phyloP scores from a whole-genome alignment of 2,329 filamentous ascomycete species.

The Monosporascus cannonballus region DNA sequence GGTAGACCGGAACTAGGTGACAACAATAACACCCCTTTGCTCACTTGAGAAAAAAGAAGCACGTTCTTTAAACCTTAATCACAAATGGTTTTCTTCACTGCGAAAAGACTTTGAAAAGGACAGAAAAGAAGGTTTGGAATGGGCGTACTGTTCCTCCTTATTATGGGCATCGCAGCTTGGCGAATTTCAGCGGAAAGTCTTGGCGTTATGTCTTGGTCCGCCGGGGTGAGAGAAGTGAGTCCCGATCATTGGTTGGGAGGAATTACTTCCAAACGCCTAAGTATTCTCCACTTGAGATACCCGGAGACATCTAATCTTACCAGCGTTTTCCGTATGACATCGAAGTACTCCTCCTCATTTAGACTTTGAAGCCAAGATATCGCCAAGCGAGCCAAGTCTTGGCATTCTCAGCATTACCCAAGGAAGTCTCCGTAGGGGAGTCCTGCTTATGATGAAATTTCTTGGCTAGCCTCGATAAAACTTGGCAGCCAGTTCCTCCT shows the following conservation, averaged over 20 bases:
- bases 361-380: neutral
- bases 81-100: slow-evolving; percentile 1
- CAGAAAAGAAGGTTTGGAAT: slow-evolving; percentile 26
- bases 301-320: slow-evolving; percentile 12
- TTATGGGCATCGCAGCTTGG: slow-evolving; percentile 25
- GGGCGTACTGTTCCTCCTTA: slow-evolving; percentile 21
- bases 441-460: slow-evolving; percentile 8
- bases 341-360: neutral
- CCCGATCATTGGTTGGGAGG: slow-evolving; percentile 16
- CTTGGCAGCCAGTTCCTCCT: slow-evolving; percentile 19
- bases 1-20: no score
- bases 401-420: slow-evolving; percentile 5
- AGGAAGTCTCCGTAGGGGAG: slow-evolving; percentile 3
- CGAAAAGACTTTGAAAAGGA: slow-evolving; percentile 13
- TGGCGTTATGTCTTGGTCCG: slow-evolving; percentile 23
- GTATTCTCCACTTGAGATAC: slow-evolving; percentile 18
- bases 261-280: slow-evolving; percentile 15
- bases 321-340: slow-evolving; percentile 18
- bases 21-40: no score
- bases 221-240: slow-evolving; percentile 18
- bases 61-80: neutral
- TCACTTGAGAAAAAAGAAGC: no score
- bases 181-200: slow-evolving; percentile 28
- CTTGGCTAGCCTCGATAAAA: slow-evolving; percentile 7
- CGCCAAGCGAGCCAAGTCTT: neutral